Percentiles rank a stretch among this genome's conserved stretches.
Conservation (phyloP, 176 grass and related monocot species). For the Triticum turgidum region DNA sequence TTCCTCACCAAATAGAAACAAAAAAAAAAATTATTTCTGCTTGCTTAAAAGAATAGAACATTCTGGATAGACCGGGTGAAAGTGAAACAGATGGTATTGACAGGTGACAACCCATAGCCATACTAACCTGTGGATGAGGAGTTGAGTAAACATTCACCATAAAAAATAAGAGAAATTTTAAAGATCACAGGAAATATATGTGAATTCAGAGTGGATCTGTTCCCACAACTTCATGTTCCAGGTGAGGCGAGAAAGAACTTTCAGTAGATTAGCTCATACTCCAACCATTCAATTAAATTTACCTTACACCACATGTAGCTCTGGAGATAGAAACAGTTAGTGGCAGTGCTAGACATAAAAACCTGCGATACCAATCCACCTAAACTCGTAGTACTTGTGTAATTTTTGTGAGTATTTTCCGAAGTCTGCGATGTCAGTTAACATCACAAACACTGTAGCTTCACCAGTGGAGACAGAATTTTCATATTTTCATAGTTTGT, state of each 20-base stretch:
- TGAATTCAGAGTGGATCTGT: background rate
- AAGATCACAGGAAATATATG: background rate
- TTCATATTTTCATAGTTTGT: background rate
- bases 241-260: background rate
- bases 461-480: background rate
- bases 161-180: background rate
- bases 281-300: background rate
- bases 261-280: background rate
- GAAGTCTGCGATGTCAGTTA: no score
- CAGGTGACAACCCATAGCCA: background rate
- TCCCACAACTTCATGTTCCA: constrained; percentile 9
- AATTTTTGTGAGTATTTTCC: no score
- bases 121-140: constrained; percentile 17
- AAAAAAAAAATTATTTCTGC: background rate
- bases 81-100: background rate
- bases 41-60: background rate
- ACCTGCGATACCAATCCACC: no score
- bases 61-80: background rate
- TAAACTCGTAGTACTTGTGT: no score
- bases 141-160: background rate
- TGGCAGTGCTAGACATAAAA: no score
- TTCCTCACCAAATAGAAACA: background rate
- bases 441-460: no score
- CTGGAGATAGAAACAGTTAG: background rate
- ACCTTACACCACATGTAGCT: background rate